Conservation (phyloP, 2,329 filamentous ascomycete species). For the Alternaria viburni region DNA sequence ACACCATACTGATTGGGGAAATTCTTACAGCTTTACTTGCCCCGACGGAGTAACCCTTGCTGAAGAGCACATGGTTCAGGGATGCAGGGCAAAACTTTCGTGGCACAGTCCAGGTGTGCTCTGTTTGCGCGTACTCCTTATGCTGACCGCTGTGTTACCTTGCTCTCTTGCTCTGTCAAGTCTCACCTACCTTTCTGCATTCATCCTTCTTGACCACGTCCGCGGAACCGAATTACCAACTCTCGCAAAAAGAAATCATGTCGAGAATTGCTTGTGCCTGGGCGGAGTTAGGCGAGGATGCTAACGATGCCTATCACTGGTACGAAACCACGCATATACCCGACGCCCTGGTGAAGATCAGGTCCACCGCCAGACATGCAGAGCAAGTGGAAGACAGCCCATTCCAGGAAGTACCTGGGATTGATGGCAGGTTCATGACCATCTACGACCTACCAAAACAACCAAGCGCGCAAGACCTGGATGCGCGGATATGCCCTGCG, state of each 20-base stretch:
- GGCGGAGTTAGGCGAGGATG: conserved; percentile 15
- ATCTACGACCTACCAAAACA: conserved; percentile 16
- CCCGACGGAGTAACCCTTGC: not conserved
- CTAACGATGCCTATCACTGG: conserved; percentile 7
- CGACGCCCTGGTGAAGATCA: conserved; percentile 10
- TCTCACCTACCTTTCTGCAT: not conserved
- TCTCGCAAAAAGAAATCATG: conserved; percentile 4
- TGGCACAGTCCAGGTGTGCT: conserved; percentile 7
- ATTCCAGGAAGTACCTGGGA: conserved; percentile 17
- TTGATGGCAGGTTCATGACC: conserved; percentile 16
- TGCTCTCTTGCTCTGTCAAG: not conserved
- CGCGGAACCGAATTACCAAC: not conserved
- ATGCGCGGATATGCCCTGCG: conserved; percentile 8
- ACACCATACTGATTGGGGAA: not conserved
- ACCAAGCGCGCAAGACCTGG: conserved; percentile 8
- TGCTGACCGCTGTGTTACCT: conserved; percentile 2
- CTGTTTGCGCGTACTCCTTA: not conserved
- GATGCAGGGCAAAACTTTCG: not conserved
- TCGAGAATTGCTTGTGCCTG: conserved; percentile 19
- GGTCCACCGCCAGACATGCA: conserved; percentile 9
- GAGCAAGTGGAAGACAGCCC: conserved; percentile 16
- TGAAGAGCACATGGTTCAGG: not conserved
- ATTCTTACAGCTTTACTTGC: not conserved
- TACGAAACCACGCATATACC: conserved; percentile 17
- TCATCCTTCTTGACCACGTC: not conserved